These are phyloP conservation scores for Aspergillus fructus DNA, from an alignment of 2,329 filamentous ascomycete genomes.

Conservation along the genomic window DNA sequence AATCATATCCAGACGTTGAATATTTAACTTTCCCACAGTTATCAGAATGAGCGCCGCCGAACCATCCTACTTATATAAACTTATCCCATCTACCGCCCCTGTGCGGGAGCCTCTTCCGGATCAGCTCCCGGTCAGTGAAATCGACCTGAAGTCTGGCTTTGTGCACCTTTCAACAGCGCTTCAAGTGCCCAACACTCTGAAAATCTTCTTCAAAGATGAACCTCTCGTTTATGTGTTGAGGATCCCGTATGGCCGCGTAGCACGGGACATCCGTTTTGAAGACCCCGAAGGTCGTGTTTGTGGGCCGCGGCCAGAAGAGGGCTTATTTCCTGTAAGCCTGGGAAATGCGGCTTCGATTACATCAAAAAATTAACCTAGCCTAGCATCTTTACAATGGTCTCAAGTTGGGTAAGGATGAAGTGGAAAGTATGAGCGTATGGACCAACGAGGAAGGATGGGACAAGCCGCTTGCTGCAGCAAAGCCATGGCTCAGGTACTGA, in stretches of 20 bases:
- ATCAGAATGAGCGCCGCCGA: conserved; percentile 22
- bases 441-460: conserved; percentile 40
- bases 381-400: conserved; percentile 42
- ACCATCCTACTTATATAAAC: conserved; percentile 39
- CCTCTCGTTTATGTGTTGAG: conserved; percentile 39
- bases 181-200: conserved; percentile 40
- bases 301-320: conserved; percentile 36
- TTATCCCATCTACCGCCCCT: conserved; percentile 35
- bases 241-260: conserved; percentile 32
- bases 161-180: conserved; percentile 40
- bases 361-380: neutral
- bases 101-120: conserved; percentile 38
- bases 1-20: neutral
- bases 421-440: conserved; percentile 40
- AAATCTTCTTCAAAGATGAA: conserved; percentile 38
- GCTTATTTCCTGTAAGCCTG: conserved; percentile 40
- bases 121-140: conserved; percentile 35
- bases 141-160: conserved; percentile 37
- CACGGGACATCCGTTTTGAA: conserved; percentile 36
- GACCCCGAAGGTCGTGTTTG: conserved; percentile 37
- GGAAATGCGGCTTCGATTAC: neutral
- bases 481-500: conserved; percentile 38
- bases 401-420: conserved; percentile 36
- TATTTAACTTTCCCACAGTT: neutral
- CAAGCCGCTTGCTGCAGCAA: conserved; percentile 31